phyloP scores from a whole-genome alignment of 208 protist genomes.

The Trypanosomatidae sp. region DNA sequence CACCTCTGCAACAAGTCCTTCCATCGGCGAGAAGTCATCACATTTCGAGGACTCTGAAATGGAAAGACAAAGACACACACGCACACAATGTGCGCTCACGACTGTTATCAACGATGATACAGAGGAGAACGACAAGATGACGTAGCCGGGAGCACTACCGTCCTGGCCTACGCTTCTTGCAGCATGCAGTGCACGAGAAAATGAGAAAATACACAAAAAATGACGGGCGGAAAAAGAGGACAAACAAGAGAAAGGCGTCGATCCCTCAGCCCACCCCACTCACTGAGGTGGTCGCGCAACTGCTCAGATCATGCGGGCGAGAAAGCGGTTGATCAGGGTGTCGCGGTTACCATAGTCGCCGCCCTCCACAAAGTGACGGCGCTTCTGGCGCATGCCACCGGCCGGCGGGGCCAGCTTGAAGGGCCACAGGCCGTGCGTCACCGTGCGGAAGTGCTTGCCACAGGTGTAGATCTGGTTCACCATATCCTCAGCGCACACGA shows the following conservation, averaged over 20 bases:
- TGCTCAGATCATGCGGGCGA: conserved; percentile 97
- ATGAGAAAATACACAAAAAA: conserved; percentile 14
- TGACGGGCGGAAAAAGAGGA: background rate
- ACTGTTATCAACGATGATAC: background rate
- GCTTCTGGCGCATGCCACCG: conserved; percentile 97
- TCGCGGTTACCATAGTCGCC: conserved; percentile 99
- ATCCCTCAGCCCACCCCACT: background rate
- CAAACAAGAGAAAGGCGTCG: background rate
- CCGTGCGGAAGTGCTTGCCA: conserved; percentile 98
- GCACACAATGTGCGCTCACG: background rate
- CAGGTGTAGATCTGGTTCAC: conserved; percentile 99
- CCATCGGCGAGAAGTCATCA: background rate
- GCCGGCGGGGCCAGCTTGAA: conserved; percentile 97
- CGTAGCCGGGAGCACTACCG: too few relatives aligned
- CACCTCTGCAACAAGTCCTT: background rate
- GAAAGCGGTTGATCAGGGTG: conserved; percentile 98
- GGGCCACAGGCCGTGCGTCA: conserved; percentile 98
- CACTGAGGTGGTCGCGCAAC: background rate
- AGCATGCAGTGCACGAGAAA: background rate
- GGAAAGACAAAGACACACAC: background rate
- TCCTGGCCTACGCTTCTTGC: too few relatives aligned
- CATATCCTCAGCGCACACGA: conserved; percentile 99
- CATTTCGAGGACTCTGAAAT: background rate
- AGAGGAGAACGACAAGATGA: background rate
- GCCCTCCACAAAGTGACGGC: conserved; percentile 98